phyloP scores from a whole-genome alignment of 2,329 filamentous ascomycete species.

The Pseudogymnoascus sp. region DNA sequence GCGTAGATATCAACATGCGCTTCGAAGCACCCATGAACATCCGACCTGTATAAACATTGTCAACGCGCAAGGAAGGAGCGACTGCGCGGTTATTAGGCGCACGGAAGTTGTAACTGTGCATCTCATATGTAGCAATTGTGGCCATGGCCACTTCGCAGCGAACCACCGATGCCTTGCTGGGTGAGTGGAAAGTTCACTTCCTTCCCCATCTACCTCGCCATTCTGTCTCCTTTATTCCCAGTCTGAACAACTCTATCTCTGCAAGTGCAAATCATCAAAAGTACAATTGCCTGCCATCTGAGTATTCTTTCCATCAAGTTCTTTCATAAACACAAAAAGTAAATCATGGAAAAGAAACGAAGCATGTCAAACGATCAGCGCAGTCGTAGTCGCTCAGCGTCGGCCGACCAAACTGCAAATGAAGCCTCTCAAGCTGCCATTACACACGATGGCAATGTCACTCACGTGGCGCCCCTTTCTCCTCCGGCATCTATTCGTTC shows the following conservation, averaged over 20 bases:
- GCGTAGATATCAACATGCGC: not conserved
- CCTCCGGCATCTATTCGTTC: not conserved
- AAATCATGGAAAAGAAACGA: not conserved
- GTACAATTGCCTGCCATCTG: not conserved
- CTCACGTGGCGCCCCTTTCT: not conserved
- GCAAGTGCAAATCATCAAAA: not conserved
- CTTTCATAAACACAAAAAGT: not conserved
- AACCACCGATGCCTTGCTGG: not conserved
- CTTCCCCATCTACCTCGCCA: not conserved
- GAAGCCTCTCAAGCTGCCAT: not conserved
- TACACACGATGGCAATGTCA: not conserved
- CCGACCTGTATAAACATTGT: not conserved
- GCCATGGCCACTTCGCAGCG: slow-evolving; percentile 2
- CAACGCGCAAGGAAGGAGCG: slow-evolving; percentile 2
- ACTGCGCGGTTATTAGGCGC: not conserved
- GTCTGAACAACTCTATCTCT: not conserved
- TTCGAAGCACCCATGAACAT: not conserved
- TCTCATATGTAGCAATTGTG: slow-evolving; percentile 5
- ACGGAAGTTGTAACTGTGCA: not conserved
- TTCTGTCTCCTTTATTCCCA: not conserved
- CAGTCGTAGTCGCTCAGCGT: not conserved
- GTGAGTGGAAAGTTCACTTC: slow-evolving; percentile 1
- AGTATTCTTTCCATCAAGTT: not conserved
- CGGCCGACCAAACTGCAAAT: not conserved
- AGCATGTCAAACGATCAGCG: not conserved